Evolutionary conservation across 495 filamentous ascomycete genomes (phyloP).

Genomic region (Achaetomiella virescens): DNA sequence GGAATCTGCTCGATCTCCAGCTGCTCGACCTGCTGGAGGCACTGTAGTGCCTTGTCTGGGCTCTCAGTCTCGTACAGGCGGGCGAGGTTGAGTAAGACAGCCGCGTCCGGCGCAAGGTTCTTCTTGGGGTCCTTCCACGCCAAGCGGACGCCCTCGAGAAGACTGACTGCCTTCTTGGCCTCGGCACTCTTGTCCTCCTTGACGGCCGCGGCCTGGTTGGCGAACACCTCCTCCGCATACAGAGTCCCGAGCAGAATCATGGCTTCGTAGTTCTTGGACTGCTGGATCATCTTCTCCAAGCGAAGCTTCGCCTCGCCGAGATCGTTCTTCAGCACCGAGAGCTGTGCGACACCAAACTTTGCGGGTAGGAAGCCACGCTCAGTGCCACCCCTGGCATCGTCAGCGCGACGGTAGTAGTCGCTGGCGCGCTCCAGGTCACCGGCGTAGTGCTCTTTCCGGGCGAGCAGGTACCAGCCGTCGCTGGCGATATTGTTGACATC

Average conservation of each 20-base stretch:
- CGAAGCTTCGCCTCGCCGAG: conserved; percentile 87
- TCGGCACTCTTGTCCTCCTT: conserved; percentile 86
- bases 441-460: conserved; percentile 75
- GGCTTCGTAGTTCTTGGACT: conserved; percentile 78
- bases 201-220: conserved; percentile 57
- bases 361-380: conserved; percentile 87
- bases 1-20: conserved; percentile 71
- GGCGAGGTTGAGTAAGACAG: conserved; percentile 87
- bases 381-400: conserved; percentile 78
- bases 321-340: conserved; percentile 76
- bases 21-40: conserved; percentile 82
- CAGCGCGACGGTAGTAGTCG: conserved; percentile 80
- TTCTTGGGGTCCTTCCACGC: conserved; percentile 87
- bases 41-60: conserved; percentile 86
- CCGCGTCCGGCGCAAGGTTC: conserved; percentile 68
- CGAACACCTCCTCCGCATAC: conserved; percentile 89
- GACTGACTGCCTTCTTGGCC: conserved; percentile 70
- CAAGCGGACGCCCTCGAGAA: conserved; percentile 75
- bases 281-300: conserved; percentile 86
- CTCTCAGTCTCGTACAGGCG: conserved; percentile 80
- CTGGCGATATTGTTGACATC: conserved; percentile 93
- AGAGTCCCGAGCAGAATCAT: conserved; percentile 85
- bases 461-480: conserved; percentile 93
- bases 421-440: conserved; percentile 61
- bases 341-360: conserved; percentile 86